phyloP scores from a whole-genome alignment of 306 rosid genomes.

The Dalbergia cochinchinensis region DNA sequence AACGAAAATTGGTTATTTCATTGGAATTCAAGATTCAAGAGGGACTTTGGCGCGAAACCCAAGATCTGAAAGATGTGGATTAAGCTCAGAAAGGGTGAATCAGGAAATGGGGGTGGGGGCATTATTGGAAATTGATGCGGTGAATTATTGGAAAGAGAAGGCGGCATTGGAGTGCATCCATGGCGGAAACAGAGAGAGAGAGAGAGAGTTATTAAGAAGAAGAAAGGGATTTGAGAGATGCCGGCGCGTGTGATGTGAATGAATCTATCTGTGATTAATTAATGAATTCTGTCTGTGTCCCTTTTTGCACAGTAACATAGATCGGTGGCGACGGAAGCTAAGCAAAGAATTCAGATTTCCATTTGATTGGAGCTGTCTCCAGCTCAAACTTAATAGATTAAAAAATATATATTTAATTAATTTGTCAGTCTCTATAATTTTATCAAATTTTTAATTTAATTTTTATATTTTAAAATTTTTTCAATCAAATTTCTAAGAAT shows the following conservation, averaged over 20 bases:
- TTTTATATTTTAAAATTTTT: too few relatives aligned
- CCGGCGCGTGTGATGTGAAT: background rate
- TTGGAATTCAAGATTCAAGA: constrained; percentile 24
- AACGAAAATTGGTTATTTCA: constrained; percentile 33
- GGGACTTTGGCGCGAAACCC: constrained; percentile 19
- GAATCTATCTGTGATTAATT: background rate
- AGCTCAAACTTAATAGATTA: constrained; percentile 37
- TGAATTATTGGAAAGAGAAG: background rate
- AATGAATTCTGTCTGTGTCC: constrained; percentile 2
- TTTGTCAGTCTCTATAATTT: too few relatives aligned
- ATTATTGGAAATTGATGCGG: constrained; percentile 38
- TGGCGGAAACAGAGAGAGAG: constrained; percentile 36
- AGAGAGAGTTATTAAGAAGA: background rate
- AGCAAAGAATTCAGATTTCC: constrained; percentile 30
- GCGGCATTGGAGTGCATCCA: constrained; percentile 15
- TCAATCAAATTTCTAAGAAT: too few relatives aligned
- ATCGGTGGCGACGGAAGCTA: background rate
- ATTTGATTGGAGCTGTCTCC: constrained; percentile 1
- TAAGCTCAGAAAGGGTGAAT: constrained; percentile 32
- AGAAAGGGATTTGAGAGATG: constrained; percentile 26
- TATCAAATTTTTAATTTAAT: too few relatives aligned
- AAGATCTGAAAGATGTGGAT: constrained; percentile 52
- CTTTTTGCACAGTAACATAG: background rate
- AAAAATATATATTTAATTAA: too few relatives aligned
- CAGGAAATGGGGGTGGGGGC: constrained; percentile 19